Percentiles rank a stretch among this genome's conserved stretches.
phyloP scores from a whole-genome alignment of 2,329 filamentous ascomycete genomes.

The Chrysoporthe puriensis region DNA sequence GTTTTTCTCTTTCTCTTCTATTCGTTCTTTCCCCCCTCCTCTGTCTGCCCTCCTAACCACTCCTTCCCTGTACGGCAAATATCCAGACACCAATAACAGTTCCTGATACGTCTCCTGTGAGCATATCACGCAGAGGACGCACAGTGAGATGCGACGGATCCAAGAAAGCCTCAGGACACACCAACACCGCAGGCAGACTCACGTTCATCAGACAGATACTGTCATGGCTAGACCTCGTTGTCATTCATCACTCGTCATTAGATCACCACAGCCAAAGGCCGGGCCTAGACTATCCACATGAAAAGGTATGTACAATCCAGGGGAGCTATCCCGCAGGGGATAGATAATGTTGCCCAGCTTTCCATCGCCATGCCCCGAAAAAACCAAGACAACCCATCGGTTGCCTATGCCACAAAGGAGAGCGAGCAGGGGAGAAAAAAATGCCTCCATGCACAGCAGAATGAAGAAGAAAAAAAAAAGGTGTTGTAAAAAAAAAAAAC shows the following conservation, averaged over 20 bases:
- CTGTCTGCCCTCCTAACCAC: no score
- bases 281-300: conserved; percentile 1
- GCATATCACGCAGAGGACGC: not conserved
- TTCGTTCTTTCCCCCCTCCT: no score
- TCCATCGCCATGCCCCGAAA: not conserved
- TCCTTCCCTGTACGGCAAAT: not conserved
- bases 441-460: conserved; percentile 12
- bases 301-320: conserved; percentile 6
- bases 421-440: not conserved
- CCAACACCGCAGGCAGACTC: not conserved
- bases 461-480: conserved; percentile 5
- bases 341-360: not conserved
- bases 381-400: not conserved
- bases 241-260: conserved; percentile 28
- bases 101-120: not conserved
- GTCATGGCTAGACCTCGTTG: not conserved
- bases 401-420: conserved; percentile 1
- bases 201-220: not conserved
- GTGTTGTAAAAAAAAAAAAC: not conserved
- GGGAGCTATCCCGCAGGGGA: not conserved
- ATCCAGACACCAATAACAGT: not conserved
- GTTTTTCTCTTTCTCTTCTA: no score
- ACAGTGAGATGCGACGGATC: not conserved
- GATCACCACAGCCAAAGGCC: conserved; percentile 16
- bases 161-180: not conserved